Evolutionary conservation across 176 grass and related monocot species (phyloP).

Genomic region (Musa beccarii): DNA sequence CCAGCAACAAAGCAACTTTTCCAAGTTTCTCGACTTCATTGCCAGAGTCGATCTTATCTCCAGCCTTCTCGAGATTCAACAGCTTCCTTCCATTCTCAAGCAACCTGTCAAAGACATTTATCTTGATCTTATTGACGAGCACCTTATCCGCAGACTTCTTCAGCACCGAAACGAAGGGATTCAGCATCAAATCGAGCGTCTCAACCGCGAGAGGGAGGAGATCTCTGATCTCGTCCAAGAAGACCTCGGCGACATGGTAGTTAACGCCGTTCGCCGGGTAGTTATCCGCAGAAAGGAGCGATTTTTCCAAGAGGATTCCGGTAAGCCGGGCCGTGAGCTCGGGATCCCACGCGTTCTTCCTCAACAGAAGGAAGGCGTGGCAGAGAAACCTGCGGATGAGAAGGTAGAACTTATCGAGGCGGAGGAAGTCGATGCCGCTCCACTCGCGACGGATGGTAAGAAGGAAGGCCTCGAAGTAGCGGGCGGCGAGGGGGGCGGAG

Average conservation of each 20-base stretch:
- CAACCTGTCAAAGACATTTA: conserved; percentile 49
- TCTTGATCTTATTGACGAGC: conserved; percentile 60
- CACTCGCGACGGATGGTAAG: conserved; percentile 79
- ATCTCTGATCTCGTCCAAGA: conserved; percentile 62
- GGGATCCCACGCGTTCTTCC: conserved; percentile 37
- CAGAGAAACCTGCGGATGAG: conserved; percentile 64
- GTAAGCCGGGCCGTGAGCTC: conserved; percentile 26
- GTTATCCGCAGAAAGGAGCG: conserved; percentile 27
- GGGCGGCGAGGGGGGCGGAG: conserved; percentile 24
- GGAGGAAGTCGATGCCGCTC: conserved; percentile 73
- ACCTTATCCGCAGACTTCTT: conserved; percentile 53
- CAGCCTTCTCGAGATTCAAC: conserved; percentile 42
- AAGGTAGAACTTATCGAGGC: conserved; percentile 95
- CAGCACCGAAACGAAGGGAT: conserved; percentile 52
- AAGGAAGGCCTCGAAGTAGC: conserved; percentile 53
- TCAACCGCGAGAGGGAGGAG: conserved; percentile 40
- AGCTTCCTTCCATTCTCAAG: conserved; percentile 31
- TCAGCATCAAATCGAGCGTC: conserved; percentile 36
- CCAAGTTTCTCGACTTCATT: conserved; percentile 55
- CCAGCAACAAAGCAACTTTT: conserved; percentile 43
- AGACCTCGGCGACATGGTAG: conserved; percentile 73
- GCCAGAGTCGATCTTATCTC: conserved; percentile 34
- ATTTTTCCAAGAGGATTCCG: conserved; percentile 34
- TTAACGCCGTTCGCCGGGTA: conserved; percentile 22
- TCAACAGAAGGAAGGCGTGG: conserved; percentile 65